Evolutionary conservation across 257 asterid species (phyloP), one percentile per base, ranked within the genome.

Genomic region (Datura wrightii): DNA sequence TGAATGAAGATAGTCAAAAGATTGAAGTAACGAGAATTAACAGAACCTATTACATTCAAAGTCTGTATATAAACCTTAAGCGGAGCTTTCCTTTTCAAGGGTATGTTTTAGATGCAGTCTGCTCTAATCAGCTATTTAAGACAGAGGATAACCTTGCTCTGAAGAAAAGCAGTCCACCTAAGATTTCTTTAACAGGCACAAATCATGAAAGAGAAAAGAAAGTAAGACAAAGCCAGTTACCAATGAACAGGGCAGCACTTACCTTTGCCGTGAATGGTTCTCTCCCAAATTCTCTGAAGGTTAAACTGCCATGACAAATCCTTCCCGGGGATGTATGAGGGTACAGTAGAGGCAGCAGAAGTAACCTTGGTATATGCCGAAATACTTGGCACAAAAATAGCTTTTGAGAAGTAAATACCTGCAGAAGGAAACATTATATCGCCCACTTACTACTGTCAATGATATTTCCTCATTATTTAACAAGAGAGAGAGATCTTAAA

Each of bases 271-370:
- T 92, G 94, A 83, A 89, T 85, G 44, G 85, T 90, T 83, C 87
- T 90, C 89, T 93, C 99, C 98, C 98, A 94, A 76, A 88, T 91
- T 80, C 90, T 90, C 89, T 92, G 96, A 80, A 95, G 94, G 86
- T 90, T 94, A 84, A 89, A 89, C 88, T 94, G 99, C 99, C 99
- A 95, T 5, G 96, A 83, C 86, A 94, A 90, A 87, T 95, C 97
- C 90, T 89, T 94, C 58, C 92, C 82, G 46, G 90, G 89, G 67
- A 71, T 79, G 54, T 89, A 87, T 19, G 82, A 81, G 55, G 97
- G 97, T 85, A 92, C 74, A 59, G 83, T 83, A 2, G 98, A 92
- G n/a, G 93, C 86, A 82, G 89, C 97, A 72, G 98, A 95, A 79
- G 97, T 95, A 74, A 95, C 98, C 91, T 91, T 95, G 88, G 86